Evolutionary conservation across 306 rosid genomes (phyloP).

Genomic region (Ceratonia siliqua): DNA sequence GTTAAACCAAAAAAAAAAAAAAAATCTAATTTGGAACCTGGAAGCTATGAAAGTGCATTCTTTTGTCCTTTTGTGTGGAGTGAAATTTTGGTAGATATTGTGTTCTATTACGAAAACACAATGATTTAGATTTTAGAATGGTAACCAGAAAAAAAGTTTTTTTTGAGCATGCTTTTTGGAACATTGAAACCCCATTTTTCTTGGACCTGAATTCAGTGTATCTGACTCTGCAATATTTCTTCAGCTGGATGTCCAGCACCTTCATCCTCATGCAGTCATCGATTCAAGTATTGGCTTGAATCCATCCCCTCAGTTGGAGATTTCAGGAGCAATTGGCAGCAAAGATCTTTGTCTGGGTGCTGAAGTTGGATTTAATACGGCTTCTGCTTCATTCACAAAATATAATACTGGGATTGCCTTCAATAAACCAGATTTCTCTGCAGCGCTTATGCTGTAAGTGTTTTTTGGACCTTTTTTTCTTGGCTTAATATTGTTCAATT

Average conservation of each 20-base stretch:
- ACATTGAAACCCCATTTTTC: not conserved
- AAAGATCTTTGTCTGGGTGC: constrained; percentile 82
- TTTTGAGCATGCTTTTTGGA: constrained; percentile 5
- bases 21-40: not conserved
- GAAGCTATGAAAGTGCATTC: not conserved
- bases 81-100: not conserved
- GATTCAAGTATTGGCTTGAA: constrained; percentile 89
- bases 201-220: constrained; percentile 1
- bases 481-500: not conserved
- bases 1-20: not conserved
- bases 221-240: constrained; percentile 33
- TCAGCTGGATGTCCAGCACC: constrained; percentile 87
- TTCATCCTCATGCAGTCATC: constrained; percentile 84
- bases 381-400: constrained; percentile 84
- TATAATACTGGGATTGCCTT: constrained; percentile 81
- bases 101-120: not conserved
- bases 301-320: constrained; percentile 79
- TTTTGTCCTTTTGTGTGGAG: not conserved
- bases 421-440: constrained; percentile 79
- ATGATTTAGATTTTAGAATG: not conserved
- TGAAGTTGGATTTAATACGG: constrained; percentile 88
- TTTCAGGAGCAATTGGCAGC: constrained; percentile 81
- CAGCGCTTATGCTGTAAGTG: constrained; percentile 75
- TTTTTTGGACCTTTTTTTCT: constrained; percentile 16
- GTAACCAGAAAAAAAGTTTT: constrained; percentile 9